phyloP scores from a whole-genome alignment of 352 stramenopile species.

The Globisporangium emineosum region DNA sequence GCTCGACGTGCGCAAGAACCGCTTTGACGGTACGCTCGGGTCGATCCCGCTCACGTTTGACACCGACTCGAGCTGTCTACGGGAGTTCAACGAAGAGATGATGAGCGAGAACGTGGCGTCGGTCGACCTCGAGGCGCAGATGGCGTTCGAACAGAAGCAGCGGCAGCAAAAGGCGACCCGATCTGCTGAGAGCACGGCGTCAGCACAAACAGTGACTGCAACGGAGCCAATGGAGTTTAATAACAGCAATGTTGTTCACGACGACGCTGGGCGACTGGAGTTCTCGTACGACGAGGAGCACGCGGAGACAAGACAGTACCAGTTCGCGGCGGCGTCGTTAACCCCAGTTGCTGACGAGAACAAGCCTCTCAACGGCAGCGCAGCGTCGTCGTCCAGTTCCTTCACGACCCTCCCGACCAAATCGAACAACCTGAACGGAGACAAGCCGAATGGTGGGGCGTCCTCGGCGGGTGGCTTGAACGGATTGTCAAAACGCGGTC shows the following conservation, averaged over 20 bases:
- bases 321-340: conserved; percentile 4
- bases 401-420: conserved; percentile 10
- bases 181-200: conserved; percentile 7
- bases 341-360: not conserved
- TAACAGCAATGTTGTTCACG: not conserved
- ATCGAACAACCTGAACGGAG: conserved; percentile 18
- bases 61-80: conserved; percentile 46
- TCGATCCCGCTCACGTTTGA: conserved; percentile 88
- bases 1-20: conserved; percentile 96
- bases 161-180: conserved; percentile 34
- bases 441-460: conserved; percentile 20
- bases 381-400: conserved; percentile 1
- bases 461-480: conserved; percentile 16
- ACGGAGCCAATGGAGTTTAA: not conserved
- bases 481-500: conserved; percentile 24
- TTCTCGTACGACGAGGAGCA: conserved; percentile 15
- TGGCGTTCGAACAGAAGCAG: conserved; percentile 68
- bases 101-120: conserved; percentile 73
- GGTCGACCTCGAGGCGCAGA: conserved; percentile 74
- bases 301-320: conserved; percentile 3
- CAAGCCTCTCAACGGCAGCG: not conserved
- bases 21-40: conserved; percentile 91
- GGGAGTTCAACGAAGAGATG: conserved; percentile 57
- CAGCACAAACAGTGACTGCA: not conserved
- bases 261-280: not conserved